Conservation (phyloP, 192 early-diverging fungal genomes). For the Backusella luteola region DNA sequence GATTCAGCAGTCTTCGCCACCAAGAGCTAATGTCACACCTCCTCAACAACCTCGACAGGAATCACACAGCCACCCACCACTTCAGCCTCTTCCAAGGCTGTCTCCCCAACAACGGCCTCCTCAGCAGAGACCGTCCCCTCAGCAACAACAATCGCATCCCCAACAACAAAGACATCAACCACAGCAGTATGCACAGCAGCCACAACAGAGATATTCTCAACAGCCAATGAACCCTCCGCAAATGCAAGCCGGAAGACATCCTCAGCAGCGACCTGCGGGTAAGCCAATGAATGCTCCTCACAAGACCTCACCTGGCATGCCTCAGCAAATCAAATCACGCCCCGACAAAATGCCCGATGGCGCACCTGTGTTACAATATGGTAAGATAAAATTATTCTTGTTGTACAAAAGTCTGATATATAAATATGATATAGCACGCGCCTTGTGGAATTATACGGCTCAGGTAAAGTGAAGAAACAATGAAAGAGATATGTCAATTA, state of each 20-base stretch:
- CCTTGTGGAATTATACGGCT: slow-evolving; percentile 6
- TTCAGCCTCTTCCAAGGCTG: not conserved
- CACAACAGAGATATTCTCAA: not conserved
- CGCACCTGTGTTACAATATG: slow-evolving; percentile 8
- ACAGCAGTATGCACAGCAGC: not conserved
- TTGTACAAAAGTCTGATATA: too few relatives aligned
- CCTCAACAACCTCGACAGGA: not conserved
- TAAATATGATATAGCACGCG: not conserved
- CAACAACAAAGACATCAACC: not conserved
- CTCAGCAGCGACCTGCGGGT: not conserved
- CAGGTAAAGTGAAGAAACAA: not conserved
- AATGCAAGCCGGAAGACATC: not conserved
- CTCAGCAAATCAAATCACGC: not conserved
- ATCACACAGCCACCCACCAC: not conserved
- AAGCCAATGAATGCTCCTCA: not conserved
- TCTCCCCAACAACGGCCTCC: not conserved
- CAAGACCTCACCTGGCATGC: not conserved
- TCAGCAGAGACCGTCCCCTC: not conserved
- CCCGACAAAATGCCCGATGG: slow-evolving; percentile 5
- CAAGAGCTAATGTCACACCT: not conserved
- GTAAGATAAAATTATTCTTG: not conserved
- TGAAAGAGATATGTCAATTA: not conserved
- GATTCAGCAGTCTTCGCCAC: not conserved
- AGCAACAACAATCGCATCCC: not conserved
- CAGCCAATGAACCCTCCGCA: not conserved